Evolutionary conservation across 805 yeast genomes (phyloP).

Genomic region (Grigorovia yakushimaensis): DNA sequence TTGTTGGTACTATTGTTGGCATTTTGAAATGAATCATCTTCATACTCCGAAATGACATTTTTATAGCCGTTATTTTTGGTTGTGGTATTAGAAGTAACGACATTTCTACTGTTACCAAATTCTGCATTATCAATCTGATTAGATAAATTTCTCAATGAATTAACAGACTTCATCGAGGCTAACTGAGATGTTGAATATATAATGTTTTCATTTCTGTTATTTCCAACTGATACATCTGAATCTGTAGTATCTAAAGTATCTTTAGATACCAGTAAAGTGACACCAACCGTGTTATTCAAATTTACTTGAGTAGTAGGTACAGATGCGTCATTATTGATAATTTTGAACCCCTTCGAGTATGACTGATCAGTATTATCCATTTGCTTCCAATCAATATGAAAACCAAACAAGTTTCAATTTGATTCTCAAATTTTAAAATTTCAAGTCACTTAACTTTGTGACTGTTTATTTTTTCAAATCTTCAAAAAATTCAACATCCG

Average conservation of each 20-base stretch:
- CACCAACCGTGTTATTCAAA: slow-evolving; percentile 5
- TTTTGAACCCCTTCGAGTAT: neutral
- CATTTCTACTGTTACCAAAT: neutral
- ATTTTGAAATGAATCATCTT: neutral
- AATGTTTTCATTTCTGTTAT: neutral
- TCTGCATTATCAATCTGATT: neutral
- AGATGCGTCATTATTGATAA: neutral
- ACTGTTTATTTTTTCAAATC: too few relatives aligned
- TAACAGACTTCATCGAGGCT: slow-evolving; percentile 3
- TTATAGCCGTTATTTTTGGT: neutral
- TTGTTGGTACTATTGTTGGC: neutral
- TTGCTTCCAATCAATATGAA: neutral
- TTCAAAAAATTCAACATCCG: too few relatives aligned
- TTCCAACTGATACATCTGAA: neutral
- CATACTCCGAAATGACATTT: neutral
- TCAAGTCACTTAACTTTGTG: too few relatives aligned
- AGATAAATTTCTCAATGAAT: slow-evolving; percentile 1
- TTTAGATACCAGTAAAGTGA: neutral
- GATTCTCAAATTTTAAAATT: too few relatives aligned
- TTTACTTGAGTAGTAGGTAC: slow-evolving; percentile 6
- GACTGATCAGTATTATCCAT: neutral
- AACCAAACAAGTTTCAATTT: too few relatives aligned
- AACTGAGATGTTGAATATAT: neutral
- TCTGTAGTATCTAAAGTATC: neutral
- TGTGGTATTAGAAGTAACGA: neutral